A percentile compares a stretch with the other conserved stretches of the same genome.
phyloP scores from a whole-genome alignment of 2,329 filamentous ascomycete genomes.

The Colletotrichum camelliae region DNA sequence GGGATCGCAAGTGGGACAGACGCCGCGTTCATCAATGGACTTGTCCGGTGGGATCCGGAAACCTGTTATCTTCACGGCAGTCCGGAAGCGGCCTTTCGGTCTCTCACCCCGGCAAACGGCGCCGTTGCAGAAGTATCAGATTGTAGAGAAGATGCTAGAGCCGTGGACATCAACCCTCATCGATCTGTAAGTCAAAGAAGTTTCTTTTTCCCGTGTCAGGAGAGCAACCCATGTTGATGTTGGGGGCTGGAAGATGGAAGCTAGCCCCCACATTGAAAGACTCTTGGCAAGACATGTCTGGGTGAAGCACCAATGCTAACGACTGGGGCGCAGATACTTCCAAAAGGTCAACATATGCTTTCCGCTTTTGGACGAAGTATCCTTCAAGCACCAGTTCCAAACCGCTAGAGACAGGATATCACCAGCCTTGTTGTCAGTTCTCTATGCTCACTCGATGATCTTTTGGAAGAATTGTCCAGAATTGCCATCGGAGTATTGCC shows the following conservation, averaged over 20 bases:
- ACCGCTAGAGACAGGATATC: slow-evolving; percentile 54
- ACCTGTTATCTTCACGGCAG: slow-evolving; percentile 52
- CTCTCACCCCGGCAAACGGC: slow-evolving; percentile 39
- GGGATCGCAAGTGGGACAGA: background rate
- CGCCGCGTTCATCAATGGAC: background rate
- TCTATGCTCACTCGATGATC: slow-evolving; percentile 63
- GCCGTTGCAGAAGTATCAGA: slow-evolving; percentile 54
- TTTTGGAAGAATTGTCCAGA: slow-evolving; percentile 59
- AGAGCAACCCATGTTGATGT: background rate
- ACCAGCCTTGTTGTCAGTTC: slow-evolving; percentile 59
- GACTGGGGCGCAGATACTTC: slow-evolving; percentile 49
- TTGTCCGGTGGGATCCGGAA: slow-evolving; percentile 1
- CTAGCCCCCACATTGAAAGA: background rate
- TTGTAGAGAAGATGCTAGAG: slow-evolving; percentile 64
- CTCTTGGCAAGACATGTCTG: background rate
- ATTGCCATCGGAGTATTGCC: slow-evolving; percentile 51
- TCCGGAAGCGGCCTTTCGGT: slow-evolving; percentile 51
- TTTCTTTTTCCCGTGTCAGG: background rate
- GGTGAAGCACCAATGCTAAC: background rate
- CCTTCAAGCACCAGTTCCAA: slow-evolving; percentile 55
- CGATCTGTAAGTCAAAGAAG: slow-evolving; percentile 41
- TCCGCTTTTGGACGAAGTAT: slow-evolving; percentile 62
- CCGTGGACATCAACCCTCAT: slow-evolving; percentile 57
- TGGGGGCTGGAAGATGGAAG: background rate
- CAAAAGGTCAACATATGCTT: slow-evolving; percentile 63